Percentiles rank a stretch among this genome's conserved stretches.
phyloP scores from a whole-genome alignment of 2,329 filamentous ascomycete genomes.

The Ophiostoma sp. region DNA sequence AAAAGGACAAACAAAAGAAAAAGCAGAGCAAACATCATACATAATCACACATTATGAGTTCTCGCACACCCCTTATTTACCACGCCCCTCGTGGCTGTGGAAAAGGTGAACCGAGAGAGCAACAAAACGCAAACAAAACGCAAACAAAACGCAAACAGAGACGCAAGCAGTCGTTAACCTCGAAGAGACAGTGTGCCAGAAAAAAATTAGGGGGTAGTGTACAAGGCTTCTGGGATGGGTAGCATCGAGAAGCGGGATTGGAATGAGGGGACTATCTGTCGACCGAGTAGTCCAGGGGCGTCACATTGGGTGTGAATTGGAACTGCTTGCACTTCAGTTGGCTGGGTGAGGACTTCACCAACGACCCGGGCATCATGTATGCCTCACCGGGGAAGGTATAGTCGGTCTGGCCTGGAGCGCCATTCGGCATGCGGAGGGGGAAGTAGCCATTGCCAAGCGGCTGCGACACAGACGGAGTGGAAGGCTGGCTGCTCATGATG shows the following conservation, averaged over 20 bases:
- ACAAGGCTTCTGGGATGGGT: background rate
- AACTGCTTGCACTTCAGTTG: conserved; percentile 39
- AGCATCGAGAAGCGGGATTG: background rate
- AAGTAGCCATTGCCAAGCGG: conserved; percentile 41
- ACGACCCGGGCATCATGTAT: conserved; percentile 30
- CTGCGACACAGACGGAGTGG: conserved; percentile 46
- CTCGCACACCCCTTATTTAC: background rate
- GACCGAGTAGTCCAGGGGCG: conserved; percentile 38
- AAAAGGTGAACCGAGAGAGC: background rate
- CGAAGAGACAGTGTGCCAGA: background rate
- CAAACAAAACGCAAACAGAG: background rate
- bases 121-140: background rate
- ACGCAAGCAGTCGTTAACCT: background rate
- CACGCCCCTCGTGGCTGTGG: background rate
- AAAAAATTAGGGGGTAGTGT: background rate
- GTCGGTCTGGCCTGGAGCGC: conserved; percentile 34
- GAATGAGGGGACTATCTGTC: background rate
- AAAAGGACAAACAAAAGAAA: background rate
- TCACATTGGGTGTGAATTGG: conserved; percentile 44
- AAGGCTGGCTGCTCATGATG: conserved; percentile 44
- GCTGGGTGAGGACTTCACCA: conserved; percentile 31
- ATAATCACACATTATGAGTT: background rate
- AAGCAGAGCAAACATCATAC: background rate
- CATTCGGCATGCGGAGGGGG: background rate
- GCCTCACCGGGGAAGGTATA: conserved; percentile 48